Percentiles rank a stretch among this genome's conserved stretches.
These are phyloP conservation scores for Cyclotella distinguenda DNA, from an alignment of 108 stramenopile genomes.

Conservation along the genomic window DNA sequence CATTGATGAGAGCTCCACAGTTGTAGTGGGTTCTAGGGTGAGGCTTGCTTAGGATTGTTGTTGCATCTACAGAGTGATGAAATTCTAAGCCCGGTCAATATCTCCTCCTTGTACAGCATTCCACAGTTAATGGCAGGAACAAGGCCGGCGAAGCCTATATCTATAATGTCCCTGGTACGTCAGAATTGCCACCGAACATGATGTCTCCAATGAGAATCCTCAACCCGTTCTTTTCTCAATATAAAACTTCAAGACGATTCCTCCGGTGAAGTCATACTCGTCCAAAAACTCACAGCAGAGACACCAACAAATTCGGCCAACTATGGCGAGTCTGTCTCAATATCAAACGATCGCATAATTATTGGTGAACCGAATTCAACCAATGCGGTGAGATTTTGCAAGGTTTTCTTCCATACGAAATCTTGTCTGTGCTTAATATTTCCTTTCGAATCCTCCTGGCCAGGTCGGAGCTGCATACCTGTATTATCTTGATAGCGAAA, in stretches of 20 bases:
- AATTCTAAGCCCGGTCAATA: not conserved
- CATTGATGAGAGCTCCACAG: slow-evolving; percentile 4
- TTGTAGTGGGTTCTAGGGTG: slow-evolving; percentile 1
- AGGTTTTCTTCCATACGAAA: not conserved
- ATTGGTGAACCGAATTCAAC: slow-evolving; percentile 9
- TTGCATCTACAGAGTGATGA: not conserved
- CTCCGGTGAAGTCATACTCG: not conserved
- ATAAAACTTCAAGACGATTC: not conserved
- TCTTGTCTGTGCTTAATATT: not conserved
- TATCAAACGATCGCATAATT: slow-evolving; percentile 19
- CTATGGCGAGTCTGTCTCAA: slow-evolving; percentile 18
- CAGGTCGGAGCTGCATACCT: slow-evolving; percentile 1
- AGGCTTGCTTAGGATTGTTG: not conserved
- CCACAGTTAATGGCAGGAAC: not conserved
- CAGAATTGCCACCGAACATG: not conserved
- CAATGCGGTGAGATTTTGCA: not conserved
- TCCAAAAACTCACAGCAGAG: slow-evolving; percentile 13
- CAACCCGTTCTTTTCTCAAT: not conserved
- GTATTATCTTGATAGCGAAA: not conserved
- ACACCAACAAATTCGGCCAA: not conserved
- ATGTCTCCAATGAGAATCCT: not conserved
- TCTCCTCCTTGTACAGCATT: not conserved
- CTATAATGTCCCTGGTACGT: slow-evolving; percentile 5
- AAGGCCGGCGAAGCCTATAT: slow-evolving; percentile 18
- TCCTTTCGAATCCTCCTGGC: not conserved